Conservation (phyloP, 176 grass and related monocot species). For the Microstegium vimineum region DNA sequence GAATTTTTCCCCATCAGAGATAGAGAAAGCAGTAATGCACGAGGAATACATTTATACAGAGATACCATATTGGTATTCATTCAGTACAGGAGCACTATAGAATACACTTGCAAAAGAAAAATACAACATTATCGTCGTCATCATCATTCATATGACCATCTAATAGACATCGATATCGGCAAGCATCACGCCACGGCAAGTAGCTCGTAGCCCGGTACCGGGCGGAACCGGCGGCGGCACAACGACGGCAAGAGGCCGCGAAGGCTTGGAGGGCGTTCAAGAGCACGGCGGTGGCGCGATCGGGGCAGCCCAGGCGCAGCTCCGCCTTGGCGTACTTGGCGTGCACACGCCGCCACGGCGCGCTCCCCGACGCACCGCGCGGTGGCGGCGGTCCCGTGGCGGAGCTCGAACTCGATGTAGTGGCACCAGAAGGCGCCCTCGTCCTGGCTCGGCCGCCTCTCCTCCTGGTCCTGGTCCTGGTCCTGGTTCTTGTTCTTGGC, state of each 20-base stretch:
- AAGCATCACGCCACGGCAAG: not conserved
- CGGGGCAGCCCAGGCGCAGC: not conserved
- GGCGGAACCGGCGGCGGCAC: not conserved
- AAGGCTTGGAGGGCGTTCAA: not conserved
- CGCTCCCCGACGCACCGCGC: not conserved
- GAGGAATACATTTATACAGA: too few species aligned
- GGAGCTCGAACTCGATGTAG: slow-evolving; percentile 4
- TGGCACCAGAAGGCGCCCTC: slow-evolving; percentile 8
- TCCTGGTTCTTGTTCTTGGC: fast-evolving
- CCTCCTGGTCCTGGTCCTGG: not conserved
- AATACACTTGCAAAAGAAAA: too few species aligned
- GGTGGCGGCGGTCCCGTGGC: not conserved
- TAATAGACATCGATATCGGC: too few species aligned
- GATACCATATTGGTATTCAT: too few species aligned
- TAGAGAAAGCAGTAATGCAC: too few species aligned
- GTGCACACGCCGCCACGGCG: not conserved
- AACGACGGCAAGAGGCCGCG: not conserved
- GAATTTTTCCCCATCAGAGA: too few species aligned
- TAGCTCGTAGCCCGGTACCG: not conserved
- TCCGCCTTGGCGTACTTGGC: slow-evolving; percentile 7
- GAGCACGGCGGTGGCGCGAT: not conserved
- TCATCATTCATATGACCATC: too few species aligned
- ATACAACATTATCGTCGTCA: too few species aligned
- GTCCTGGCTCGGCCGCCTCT: not conserved
- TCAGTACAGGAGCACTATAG: too few species aligned